Conservation (phyloP, 768 basidiomycete species). For the Clathrus columnatus region DNA sequence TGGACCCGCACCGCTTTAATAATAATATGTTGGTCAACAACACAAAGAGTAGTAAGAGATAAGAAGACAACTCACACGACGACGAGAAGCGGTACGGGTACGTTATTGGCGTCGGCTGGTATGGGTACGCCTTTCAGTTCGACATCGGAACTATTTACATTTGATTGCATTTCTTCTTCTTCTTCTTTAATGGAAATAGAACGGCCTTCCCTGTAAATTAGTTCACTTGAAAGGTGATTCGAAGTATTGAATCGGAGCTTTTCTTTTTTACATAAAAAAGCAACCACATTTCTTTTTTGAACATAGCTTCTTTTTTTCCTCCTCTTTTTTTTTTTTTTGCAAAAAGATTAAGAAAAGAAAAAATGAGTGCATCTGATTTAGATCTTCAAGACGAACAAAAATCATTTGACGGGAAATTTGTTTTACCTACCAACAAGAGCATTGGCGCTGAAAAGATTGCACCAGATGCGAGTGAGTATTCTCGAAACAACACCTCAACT, state of each 20-base stretch:
- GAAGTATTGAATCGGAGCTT: too few relatives aligned
- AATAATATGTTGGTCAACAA: not conserved
- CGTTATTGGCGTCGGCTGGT: too few relatives aligned
- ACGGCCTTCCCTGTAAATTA: too few relatives aligned
- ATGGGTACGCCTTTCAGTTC: too few relatives aligned
- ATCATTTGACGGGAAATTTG: slow-evolving; percentile 16
- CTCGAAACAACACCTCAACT: too few relatives aligned
- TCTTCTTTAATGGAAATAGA: too few relatives aligned
- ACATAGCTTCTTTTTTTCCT: not conserved
- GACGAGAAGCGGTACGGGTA: not conserved
- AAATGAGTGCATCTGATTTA: slow-evolving; percentile 1
- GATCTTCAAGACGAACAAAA: slow-evolving; percentile 29
- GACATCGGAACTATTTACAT: too few relatives aligned
- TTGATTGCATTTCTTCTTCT: too few relatives aligned
- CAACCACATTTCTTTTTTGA: too few relatives aligned
- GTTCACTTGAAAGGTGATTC: too few relatives aligned
- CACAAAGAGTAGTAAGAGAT: not conserved
- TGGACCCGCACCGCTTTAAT: slow-evolving; percentile 66
- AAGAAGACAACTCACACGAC: not conserved
- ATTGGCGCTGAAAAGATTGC: slow-evolving; percentile 32
- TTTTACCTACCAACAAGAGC: slow-evolving; percentile 38
- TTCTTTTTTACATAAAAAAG: too few relatives aligned
- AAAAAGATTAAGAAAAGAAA: not conserved
- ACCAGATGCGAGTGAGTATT: slow-evolving; percentile 13
- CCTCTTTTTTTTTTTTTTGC: not conserved